Evolutionary conservation across 176 grass and related monocot species (phyloP).

Genomic region (Hordeum marinum): DNA sequence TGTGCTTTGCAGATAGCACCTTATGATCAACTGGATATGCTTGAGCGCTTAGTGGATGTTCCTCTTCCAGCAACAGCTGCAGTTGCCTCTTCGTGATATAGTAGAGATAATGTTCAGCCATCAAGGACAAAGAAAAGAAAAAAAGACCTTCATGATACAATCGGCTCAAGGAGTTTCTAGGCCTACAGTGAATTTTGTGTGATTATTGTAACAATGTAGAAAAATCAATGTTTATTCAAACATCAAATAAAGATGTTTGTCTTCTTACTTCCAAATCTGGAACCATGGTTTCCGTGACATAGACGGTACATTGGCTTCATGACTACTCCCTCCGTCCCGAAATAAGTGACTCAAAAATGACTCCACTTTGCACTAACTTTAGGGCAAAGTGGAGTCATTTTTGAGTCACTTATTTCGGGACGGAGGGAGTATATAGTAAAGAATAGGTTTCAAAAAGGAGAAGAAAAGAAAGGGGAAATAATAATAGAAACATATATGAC

Average conservation of each 20-base stretch:
- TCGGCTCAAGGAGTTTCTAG: constrained; percentile 11
- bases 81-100: constrained; percentile 35
- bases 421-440: too few relatives aligned
- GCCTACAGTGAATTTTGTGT: constrained; percentile 17
- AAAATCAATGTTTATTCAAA: not conserved
- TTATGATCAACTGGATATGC: constrained; percentile 94
- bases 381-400: too few relatives aligned
- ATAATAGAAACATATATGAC: not conserved
- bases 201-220: constrained; percentile 17
- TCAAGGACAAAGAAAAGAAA: constrained; percentile 2
- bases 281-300: not conserved
- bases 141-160: not conserved
- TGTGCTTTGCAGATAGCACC: constrained; percentile 84
- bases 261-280: not conserved
- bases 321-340: too few relatives aligned
- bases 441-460: not conserved
- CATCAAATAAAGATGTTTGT: not conserved
- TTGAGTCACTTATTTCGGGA: too few relatives aligned
- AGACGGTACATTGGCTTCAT: not conserved
- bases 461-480: not conserved
- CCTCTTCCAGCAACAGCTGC: constrained; percentile 32
- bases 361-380: too few relatives aligned
- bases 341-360: too few relatives aligned
- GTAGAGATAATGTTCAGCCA: constrained; percentile 19
- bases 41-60: constrained; percentile 73